Percentiles rank a stretch among this genome's conserved stretches.
phyloP scores from a whole-genome alignment of 306 rosid species.

The Prunus kanzakura region DNA sequence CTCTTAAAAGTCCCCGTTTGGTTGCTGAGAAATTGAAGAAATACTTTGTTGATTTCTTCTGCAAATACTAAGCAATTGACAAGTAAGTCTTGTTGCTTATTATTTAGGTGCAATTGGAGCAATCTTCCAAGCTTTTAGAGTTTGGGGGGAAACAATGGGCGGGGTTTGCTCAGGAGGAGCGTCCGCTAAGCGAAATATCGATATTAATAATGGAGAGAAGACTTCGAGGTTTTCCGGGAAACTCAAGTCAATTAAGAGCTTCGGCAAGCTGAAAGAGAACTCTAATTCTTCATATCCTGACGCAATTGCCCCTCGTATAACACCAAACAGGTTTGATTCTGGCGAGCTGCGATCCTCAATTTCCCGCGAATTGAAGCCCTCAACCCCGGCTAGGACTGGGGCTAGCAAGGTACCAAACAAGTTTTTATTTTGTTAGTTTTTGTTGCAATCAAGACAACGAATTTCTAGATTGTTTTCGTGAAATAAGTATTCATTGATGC shows the following conservation, averaged over 20 bases:
- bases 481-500: neutral
- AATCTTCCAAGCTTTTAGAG: neutral
- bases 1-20: constrained; percentile 4
- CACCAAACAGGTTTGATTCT: constrained; percentile 27
- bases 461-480: neutral
- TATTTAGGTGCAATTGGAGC: neutral
- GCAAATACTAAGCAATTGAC: neutral
- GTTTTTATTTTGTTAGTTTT: neutral
- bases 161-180: constrained; percentile 69
- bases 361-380: constrained; percentile 38
- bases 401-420: constrained; percentile 38
- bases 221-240: constrained; percentile 45
- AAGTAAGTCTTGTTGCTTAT: neutral
- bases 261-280: constrained; percentile 25
- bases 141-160: constrained; percentile 50
- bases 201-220: constrained; percentile 28
- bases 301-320: constrained; percentile 29
- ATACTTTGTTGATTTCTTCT: neutral
- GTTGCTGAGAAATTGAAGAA: neutral
- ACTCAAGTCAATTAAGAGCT: constrained; percentile 34
- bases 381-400: constrained; percentile 29
- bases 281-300: constrained; percentile 24
- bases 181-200: constrained; percentile 30
- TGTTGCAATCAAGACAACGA: neutral
- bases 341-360: constrained; percentile 27